Evolutionary conservation across 2,329 filamentous ascomycete genomes (phyloP).

Genomic region (Botrytis fragariae): DNA sequence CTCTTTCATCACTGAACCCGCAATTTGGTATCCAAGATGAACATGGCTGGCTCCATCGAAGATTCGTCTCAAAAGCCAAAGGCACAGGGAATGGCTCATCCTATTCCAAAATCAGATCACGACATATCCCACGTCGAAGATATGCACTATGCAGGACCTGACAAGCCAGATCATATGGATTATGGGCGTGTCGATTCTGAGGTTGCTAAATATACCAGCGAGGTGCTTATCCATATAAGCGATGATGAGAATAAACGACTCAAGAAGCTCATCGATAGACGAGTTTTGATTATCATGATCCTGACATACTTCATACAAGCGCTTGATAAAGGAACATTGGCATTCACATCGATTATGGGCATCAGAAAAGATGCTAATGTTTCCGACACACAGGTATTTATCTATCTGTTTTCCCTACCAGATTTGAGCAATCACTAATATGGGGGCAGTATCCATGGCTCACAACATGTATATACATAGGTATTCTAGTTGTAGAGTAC

Average conservation of each 20-base stretch:
- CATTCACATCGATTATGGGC: slow-evolving; percentile 35
- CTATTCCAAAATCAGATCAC: neutral
- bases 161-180: slow-evolving; percentile 49
- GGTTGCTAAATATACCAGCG: slow-evolving; percentile 65
- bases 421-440: slow-evolving; percentile 46
- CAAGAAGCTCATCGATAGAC: slow-evolving; percentile 62
- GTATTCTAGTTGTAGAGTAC: slow-evolving; percentile 40
- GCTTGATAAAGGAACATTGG: slow-evolving; percentile 37
- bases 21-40: neutral
- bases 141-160: slow-evolving; percentile 34
- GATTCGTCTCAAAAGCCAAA: neutral
- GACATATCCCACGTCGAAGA: slow-evolving; percentile 9
- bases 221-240: slow-evolving; percentile 54
- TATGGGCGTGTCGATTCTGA: slow-evolving; percentile 64
- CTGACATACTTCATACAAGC: slow-evolving; percentile 49
- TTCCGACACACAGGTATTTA: slow-evolving; percentile 56
- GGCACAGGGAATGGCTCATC: neutral
- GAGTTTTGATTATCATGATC: slow-evolving; percentile 69
- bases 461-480: slow-evolving; percentile 34
- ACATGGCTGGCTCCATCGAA: neutral
- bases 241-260: slow-evolving; percentile 60
- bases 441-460: slow-evolving; percentile 31
- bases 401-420: slow-evolving; percentile 43
- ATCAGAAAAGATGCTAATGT: slow-evolving; percentile 31
- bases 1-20: neutral